Evolutionary conservation across 306 rosid genomes (phyloP), one percentile per base, ranked within the genome.

Genomic region (Amphicarpaea edgeworthii): DNA sequence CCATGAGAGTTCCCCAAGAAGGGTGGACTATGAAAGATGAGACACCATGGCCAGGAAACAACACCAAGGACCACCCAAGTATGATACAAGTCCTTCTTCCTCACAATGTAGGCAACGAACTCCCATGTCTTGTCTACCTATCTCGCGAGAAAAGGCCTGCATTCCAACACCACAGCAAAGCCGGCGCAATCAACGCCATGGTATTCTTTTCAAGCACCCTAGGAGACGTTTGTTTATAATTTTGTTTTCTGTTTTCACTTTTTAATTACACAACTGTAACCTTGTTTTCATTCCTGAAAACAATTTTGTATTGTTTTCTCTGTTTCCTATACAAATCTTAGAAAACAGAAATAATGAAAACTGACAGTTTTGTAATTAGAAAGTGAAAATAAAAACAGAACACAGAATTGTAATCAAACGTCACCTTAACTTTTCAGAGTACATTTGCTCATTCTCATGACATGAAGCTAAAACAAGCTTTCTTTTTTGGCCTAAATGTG

Each of bases 1-100:
- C 92, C 68, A 19, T 76, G 77, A 89, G 96, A 77, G 83, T 86
- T 83, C 97, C 99, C 11, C 61, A 82, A 21, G 99, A 90, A 84
- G 99, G 99, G 64, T 95, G 99, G 99, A 92, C 90, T 30, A 87
- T 95, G 99, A 90, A 92, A 88, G 99, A 95, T 77, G 99, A 95
- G 78, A 95, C 97, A 50, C 97, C 99, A 70, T 95, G 99, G 99
- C 99, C 99, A 0, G 98, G 98, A 68, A 94, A 94, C 90, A 94
- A 94, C 72, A 71, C 92, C 45, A 90, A 82, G 71, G 99, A 95
- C 82, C 99, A 95, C 75, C 99, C 97, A 10, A 89, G 97, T 63
- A 92, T 95, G 99, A 92, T 95, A 80, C 99, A 95, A 76, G 89
- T 95, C 41, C 93, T 95, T 85, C 97, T 95, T 50, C 93, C 92